Evolutionary conservation across 768 basidiomycete genomes (phyloP).

Genomic region (Wakefieldia striispora): DNA sequence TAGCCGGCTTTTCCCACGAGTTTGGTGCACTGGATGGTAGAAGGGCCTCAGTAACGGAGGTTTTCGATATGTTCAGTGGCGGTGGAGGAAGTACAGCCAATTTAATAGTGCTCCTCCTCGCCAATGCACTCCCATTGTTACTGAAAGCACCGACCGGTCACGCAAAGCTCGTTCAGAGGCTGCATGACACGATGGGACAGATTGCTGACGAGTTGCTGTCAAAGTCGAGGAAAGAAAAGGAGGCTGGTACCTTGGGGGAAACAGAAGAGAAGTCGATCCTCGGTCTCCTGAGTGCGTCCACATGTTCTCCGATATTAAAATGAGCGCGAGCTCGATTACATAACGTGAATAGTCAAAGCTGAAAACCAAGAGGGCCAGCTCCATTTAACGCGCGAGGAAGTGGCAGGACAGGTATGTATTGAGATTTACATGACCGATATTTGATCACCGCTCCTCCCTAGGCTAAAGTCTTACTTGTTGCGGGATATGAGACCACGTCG

Average conservation of each 20-base stretch:
- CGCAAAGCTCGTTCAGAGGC: conserved; percentile 18
- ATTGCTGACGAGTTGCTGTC: conserved; percentile 35
- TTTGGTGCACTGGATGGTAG: conserved; percentile 42
- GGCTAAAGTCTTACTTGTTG: conserved; percentile 36
- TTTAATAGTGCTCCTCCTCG: conserved; percentile 23
- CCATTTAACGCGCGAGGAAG: conserved; percentile 40
- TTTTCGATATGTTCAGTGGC: conserved; percentile 24
- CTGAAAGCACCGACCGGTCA: conserved; percentile 31
- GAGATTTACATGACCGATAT: not conserved
- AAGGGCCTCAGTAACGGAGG: conserved; percentile 19
- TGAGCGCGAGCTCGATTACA: not conserved
- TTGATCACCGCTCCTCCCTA: not conserved
- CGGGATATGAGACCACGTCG: conserved; percentile 41
- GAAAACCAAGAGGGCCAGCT: conserved; percentile 30
- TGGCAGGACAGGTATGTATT: conserved; percentile 31
- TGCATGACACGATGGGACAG: conserved; percentile 32
- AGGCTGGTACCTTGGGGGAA: conserved; percentile 25
- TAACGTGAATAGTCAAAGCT: conserved; percentile 33
- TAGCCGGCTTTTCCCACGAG: conserved; percentile 45
- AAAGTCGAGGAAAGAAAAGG: conserved; percentile 34
- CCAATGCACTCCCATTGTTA: conserved; percentile 30
- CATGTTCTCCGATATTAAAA: not conserved
- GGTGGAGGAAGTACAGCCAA: conserved; percentile 8
- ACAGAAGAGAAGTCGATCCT: conserved; percentile 38
- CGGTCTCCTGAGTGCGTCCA: conserved; percentile 33